These are phyloP conservation scores for Agastache rugosa DNA, from an alignment of 257 asterid species.

Conservation along the genomic window DNA sequence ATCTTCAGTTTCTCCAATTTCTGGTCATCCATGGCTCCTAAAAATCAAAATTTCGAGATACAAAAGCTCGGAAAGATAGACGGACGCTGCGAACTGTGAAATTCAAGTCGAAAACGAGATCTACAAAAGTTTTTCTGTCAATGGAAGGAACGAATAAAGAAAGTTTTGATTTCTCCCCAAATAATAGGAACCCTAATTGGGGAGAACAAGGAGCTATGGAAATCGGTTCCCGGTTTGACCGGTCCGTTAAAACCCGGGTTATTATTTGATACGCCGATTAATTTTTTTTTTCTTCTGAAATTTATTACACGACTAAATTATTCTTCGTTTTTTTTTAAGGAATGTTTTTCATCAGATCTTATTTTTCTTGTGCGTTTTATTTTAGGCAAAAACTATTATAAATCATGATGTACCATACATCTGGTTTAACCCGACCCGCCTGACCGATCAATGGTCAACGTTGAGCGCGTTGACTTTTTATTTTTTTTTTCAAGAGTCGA, in stretches of 20 bases:
- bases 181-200: constrained; percentile 22
- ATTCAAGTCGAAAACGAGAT: constrained; percentile 5
- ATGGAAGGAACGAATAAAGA: background rate
- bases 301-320: no score
- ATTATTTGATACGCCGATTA: background rate
- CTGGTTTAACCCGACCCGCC: no score
- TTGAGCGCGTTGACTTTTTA: no score
- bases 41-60: background rate
- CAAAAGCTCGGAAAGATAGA: constrained; percentile 38
- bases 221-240: background rate
- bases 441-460: no score
- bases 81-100: background rate
- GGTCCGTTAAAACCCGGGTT: background rate
- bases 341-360: no score
- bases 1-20: constrained; percentile 58
- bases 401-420: no score
- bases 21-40: constrained; percentile 47
- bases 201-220: background rate
- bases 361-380: no score
- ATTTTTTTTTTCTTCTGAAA: background rate
- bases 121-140: background rate
- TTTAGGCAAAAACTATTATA: no score
- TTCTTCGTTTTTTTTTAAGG: no score
- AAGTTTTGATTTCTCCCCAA: constrained; percentile 10
- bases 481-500: no score